phyloP scores from a whole-genome alignment of 177 flowering plant species.

The Tripterygium wilfordii region DNA sequence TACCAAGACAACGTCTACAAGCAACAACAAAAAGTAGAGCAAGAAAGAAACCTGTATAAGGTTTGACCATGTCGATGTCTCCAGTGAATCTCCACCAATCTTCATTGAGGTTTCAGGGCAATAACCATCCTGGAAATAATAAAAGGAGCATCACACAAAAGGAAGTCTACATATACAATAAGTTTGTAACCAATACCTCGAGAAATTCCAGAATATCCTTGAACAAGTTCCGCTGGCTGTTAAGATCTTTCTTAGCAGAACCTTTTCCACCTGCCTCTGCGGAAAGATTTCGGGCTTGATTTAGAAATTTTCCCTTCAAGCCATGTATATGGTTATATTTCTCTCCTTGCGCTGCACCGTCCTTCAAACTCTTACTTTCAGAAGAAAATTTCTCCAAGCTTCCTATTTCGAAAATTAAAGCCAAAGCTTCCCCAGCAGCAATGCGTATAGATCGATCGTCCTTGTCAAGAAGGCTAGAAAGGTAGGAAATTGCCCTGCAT shows the following conservation, averaged over 20 bases:
- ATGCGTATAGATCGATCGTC: constrained; percentile 78
- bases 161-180: neutral
- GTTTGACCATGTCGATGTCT: constrained; percentile 62
- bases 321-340: constrained; percentile 41
- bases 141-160: neutral
- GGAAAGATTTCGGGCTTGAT: constrained; percentile 70
- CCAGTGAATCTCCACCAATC: constrained; percentile 60
- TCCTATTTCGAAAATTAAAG: constrained; percentile 74
- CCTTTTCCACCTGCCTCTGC: constrained; percentile 90
- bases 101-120: constrained; percentile 59
- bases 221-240: constrained; percentile 64
- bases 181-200: constrained; percentile 40
- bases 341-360: constrained; percentile 30
- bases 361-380: constrained; percentile 31
- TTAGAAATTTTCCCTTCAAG: constrained; percentile 52
- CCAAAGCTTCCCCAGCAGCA: constrained; percentile 93
- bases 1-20: too few relatives aligned
- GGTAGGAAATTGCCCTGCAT: constrained; percentile 65
- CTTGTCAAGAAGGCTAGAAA: constrained; percentile 66
- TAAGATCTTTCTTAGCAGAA: constrained; percentile 79
- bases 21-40: too few relatives aligned
- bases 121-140: constrained; percentile 50
- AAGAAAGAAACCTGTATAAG: constrained; percentile 56
- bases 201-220: constrained; percentile 67
- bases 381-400: constrained; percentile 41